These are phyloP conservation scores for Lactarius hengduanensis DNA, from an alignment of 768 basidiomycete genomes.

Conservation along the genomic window DNA sequence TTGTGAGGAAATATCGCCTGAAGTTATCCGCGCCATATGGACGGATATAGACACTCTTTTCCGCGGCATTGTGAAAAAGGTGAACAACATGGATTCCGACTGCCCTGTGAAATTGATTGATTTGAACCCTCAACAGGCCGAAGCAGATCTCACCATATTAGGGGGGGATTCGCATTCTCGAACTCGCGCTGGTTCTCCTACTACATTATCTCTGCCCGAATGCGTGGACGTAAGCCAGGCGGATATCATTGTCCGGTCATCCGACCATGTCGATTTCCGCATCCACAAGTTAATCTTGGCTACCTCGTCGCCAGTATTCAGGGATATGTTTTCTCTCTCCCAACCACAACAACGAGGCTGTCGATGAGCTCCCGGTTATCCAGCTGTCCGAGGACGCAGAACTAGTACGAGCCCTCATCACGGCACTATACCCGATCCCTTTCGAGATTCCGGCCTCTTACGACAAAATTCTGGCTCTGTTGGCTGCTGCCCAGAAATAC, in stretches of 20 bases:
- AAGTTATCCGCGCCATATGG: conserved; percentile 8
- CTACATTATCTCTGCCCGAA: not conserved
- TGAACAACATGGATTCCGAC: not conserved
- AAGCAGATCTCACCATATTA: not conserved
- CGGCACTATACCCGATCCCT: not conserved
- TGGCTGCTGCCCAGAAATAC: conserved; percentile 8
- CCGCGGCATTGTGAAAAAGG: not conserved
- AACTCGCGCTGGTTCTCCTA: not conserved
- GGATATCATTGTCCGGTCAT: conserved; percentile 44
- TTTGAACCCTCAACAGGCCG: conserved; percentile 1
- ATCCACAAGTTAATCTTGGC: conserved; percentile 45
- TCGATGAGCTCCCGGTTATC: conserved; percentile 1
- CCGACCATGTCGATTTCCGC: conserved; percentile 44
- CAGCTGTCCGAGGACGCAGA: conserved; percentile 1
- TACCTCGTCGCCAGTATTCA: conserved; percentile 44
- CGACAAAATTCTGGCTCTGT: not conserved
- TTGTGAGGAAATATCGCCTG: not conserved
- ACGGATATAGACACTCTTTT: not conserved
- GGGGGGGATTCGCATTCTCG: not conserved
- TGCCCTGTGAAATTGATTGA: not conserved
- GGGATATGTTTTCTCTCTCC: conserved; percentile 15
- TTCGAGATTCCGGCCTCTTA: not conserved
- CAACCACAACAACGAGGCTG: not conserved
- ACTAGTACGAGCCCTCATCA: conserved; percentile 1
- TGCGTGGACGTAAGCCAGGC: conserved; percentile 28